Percentiles rank a stretch among this genome's conserved stretches.
phyloP scores from a whole-genome alignment of 768 basidiomycete genomes.

The Russula olivacea region DNA sequence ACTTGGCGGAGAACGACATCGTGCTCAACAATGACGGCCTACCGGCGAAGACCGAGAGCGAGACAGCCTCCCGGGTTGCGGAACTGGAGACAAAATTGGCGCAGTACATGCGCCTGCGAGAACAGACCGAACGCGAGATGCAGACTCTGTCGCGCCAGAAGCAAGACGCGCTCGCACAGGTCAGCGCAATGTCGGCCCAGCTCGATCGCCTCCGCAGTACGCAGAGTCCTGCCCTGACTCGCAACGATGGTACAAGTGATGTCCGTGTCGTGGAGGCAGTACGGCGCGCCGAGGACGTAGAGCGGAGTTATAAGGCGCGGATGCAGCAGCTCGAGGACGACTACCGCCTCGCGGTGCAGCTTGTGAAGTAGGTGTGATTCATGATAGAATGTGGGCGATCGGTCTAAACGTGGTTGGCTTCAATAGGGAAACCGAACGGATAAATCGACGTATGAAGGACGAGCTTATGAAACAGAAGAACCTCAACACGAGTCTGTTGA shows the following conservation, averaged over 20 bases:
- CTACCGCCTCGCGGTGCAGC: constrained; percentile 94
- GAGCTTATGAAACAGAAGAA: constrained; percentile 89
- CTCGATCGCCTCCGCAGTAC: constrained; percentile 59
- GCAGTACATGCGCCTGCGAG: constrained; percentile 65
- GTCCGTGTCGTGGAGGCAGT: constrained; percentile 63
- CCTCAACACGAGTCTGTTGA: constrained; percentile 70
- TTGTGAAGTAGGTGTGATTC: constrained; percentile 74
- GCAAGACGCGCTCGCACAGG: constrained; percentile 68
- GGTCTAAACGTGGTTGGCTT: constrained; percentile 13
- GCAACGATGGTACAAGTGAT: constrained; percentile 33
- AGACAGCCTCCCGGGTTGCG: constrained; percentile 43
- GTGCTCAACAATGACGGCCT: constrained; percentile 67
- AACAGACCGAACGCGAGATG: constrained; percentile 72
- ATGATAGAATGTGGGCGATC: constrained; percentile 22
- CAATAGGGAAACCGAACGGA: constrained; percentile 89
- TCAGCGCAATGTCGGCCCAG: constrained; percentile 56
- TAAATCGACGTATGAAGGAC: constrained; percentile 94
- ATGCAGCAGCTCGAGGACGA: constrained; percentile 90
- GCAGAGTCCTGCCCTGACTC: constrained; percentile 42
- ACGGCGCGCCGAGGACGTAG: constrained; percentile 71
- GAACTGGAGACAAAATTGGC: constrained; percentile 77
- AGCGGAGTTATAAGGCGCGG: constrained; percentile 68
- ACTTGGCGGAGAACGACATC: constrained; percentile 86
- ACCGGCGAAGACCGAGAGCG: constrained; percentile 38
- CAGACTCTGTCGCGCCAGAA: constrained; percentile 58